Base-by-base conservation (phyloP, 2,329 filamentous ascomycete species). In the Aspergillus eucalypticola region DNA sequence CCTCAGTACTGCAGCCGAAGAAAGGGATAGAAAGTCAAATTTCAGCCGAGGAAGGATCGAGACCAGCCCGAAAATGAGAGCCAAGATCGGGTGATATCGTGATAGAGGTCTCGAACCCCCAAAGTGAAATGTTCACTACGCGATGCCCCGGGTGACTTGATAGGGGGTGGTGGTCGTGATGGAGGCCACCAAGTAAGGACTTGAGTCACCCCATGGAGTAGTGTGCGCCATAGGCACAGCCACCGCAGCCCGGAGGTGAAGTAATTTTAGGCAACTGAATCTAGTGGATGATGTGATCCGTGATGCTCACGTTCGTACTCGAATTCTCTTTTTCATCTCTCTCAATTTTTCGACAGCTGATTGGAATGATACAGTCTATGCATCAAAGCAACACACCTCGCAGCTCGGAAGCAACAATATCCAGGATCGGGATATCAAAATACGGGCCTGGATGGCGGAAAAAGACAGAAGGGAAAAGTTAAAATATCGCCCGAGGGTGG, bases 401-500 rank as follows among this genome's bases (percentile, higher is more conserved):
- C 39, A 42, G n/a, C n/a, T 42, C n/a, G 3, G 39, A 21, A 21
- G 32, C 32, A 5, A 35, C 32, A 35, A 35, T 6, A 35, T 15
- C 11, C 32, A 35, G 19, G 41, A 44, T 44, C 19, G 41, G 13
- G 19, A 46, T 48, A 32, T 52, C 42, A 63, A 56, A 56, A 55
- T 46, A 52, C 52, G 32, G 46, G 48, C 50, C 39, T 21, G 54
- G 23, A 39, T 21, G 29, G 21, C 35, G 32, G 32, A 39, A 19
- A 49, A 19, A 35, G 54, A 54, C 17, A 56, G 55, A 41, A 52
- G 41, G 49, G 27, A 53, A 58, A 58, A 56, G 49, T 51, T 54
- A 42, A 54, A 46, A 46, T 50, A 55, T 57, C 38, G 57, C 57
- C 57, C 62, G 50, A 59, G 23, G 39, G 60, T 64, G 60, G 60